phyloP scores from a whole-genome alignment of 352 stramenopile species.

The Pseudoperonospora humuli region DNA sequence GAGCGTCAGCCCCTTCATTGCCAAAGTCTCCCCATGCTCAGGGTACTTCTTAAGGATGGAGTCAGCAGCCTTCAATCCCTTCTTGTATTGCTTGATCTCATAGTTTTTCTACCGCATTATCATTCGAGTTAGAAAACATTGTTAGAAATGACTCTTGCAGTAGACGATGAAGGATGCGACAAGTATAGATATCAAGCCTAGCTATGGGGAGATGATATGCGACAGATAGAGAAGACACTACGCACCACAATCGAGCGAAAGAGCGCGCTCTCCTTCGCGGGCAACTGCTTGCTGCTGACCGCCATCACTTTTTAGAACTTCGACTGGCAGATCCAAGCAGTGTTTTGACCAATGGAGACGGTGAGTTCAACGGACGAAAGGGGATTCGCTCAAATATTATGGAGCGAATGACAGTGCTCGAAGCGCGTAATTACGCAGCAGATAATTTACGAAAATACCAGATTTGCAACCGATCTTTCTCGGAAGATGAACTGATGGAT shows the following conservation, averaged over 20 bases:
- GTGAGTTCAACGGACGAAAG: too few species aligned
- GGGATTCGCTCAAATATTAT: too few species aligned
- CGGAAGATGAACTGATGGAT: too few species aligned
- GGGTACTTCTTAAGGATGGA: slow-evolving; percentile 95
- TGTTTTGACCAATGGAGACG: slow-evolving; percentile 5
- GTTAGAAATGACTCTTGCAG: slow-evolving; percentile 1
- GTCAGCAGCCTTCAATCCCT: slow-evolving; percentile 93
- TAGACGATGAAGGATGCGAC: neutral
- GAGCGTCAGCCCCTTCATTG: slow-evolving; percentile 97
- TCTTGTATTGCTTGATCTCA: slow-evolving; percentile 99
- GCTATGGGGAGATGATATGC: neutral
- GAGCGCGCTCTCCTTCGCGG: slow-evolving; percentile 92
- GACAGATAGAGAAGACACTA: neutral
- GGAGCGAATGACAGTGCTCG: too few species aligned
- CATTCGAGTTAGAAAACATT: neutral
- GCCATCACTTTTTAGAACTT: slow-evolving; percentile 30
- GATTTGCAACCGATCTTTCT: too few species aligned
- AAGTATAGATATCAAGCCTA: neutral
- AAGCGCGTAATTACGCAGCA: too few species aligned
- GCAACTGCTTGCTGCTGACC: slow-evolving; percentile 59
- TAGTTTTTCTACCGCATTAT: slow-evolving; percentile 87
- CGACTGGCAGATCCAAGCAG: slow-evolving; percentile 4
- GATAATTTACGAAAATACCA: too few species aligned
- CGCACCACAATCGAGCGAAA: slow-evolving; percentile 93
- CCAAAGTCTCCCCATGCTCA: slow-evolving; percentile 94